Conservation (phyloP, 495 filamentous ascomycete species). For the Acidomyces sp. region DNA sequence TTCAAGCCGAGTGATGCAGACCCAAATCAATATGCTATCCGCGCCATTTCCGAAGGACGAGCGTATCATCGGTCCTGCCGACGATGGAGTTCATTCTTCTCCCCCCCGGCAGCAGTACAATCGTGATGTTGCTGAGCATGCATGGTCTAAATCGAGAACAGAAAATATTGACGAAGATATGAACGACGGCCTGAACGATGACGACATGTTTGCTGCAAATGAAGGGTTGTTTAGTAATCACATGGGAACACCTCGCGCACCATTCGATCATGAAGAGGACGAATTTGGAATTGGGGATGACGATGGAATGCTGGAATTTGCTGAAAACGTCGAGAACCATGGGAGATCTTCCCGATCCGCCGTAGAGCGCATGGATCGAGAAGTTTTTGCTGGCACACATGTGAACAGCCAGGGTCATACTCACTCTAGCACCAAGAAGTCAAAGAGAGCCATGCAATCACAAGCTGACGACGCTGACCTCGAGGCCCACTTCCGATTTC, state of each 20-base stretch:
- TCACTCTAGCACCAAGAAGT: conserved; percentile 18
- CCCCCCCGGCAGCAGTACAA: conserved; percentile 5
- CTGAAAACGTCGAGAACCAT: conserved; percentile 42
- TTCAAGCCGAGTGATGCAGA: conserved; percentile 16
- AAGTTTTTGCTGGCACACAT: conserved; percentile 41
- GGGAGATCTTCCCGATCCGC: conserved; percentile 20
- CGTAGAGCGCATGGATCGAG: neutral
- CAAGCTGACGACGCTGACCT: conserved; percentile 4
- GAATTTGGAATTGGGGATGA: conserved; percentile 30
- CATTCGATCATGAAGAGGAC: conserved; percentile 16
- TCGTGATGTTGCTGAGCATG: too few species aligned
- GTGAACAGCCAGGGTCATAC: conserved; percentile 35
- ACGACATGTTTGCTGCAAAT: conserved; percentile 1
- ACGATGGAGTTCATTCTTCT: conserved; percentile 13
- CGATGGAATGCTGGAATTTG: conserved; percentile 55
- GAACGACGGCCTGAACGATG: conserved; percentile 1
- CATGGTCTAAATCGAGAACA: neutral
- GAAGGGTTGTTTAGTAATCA: conserved; percentile 18
- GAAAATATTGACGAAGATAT: conserved; percentile 1
- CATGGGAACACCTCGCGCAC: conserved; percentile 20
- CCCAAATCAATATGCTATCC: conserved; percentile 7
- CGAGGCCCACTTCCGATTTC: conserved; percentile 29
- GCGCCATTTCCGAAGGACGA: conserved; percentile 2
- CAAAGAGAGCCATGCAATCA: conserved; percentile 1
- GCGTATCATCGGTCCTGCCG: conserved; percentile 1